Conservation (phyloP, 176 grass and related monocot species). For the Thinopyrum elongatum region DNA sequence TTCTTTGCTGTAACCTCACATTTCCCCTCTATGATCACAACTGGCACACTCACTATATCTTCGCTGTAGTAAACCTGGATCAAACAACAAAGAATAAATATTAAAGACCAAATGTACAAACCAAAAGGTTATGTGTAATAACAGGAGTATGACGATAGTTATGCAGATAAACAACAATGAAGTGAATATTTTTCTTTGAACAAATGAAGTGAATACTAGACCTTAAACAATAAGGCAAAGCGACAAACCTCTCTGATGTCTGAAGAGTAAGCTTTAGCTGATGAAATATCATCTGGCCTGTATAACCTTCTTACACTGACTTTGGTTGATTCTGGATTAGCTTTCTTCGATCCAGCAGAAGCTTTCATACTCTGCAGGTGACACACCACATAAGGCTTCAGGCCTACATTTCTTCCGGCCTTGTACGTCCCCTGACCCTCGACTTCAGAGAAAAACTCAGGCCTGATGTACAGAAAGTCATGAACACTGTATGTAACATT, state of each 20-base stretch:
- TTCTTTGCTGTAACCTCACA: conserved; percentile 79
- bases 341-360: conserved; percentile 38
- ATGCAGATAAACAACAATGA: not conserved
- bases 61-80: conserved; percentile 95
- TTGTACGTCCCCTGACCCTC: conserved; percentile 57
- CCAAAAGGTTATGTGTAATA: not conserved
- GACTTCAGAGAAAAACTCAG: conserved; percentile 50
- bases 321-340: conserved; percentile 40
- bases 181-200: not conserved
- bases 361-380: conserved; percentile 44
- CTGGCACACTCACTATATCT: conserved; percentile 64
- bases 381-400: conserved; percentile 69
- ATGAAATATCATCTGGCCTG: conserved; percentile 71
- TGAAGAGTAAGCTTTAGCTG: conserved; percentile 61
- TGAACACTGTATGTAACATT: conserved; percentile 51
- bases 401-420: conserved; percentile 71
- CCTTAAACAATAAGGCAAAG: not conserved
- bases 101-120: not conserved
- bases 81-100: conserved; percentile 6
- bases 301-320: conserved; percentile 64
- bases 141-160: not conserved
- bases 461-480: conserved; percentile 66
- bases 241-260: conserved; percentile 73
- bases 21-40: conserved; percentile 83
- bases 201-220: not conserved